phyloP scores from a whole-genome alignment of 106 monocot species.

The Allium sativum region DNA sequence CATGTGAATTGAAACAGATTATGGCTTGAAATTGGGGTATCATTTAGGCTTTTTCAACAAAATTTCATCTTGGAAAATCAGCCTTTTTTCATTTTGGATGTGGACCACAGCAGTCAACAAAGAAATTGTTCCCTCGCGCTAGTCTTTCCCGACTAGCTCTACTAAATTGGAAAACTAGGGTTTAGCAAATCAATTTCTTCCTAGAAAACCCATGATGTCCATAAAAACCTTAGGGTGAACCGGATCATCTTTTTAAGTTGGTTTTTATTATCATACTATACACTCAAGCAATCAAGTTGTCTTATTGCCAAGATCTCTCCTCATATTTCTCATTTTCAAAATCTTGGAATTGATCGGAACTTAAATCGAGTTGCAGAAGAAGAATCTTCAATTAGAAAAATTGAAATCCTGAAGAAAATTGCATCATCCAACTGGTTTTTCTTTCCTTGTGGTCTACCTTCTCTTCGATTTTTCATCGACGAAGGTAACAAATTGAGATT shows the following conservation, averaged over 20 bases:
- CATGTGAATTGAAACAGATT: too few relatives aligned
- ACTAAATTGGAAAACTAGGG: too few relatives aligned
- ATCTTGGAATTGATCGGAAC: neutral
- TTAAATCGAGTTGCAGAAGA: constrained; percentile 1
- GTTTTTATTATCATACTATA: constrained; percentile 12
- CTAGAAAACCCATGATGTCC: too few relatives aligned
- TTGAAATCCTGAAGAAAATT: constrained; percentile 15
- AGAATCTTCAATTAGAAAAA: constrained; percentile 3
- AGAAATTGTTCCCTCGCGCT: too few relatives aligned
- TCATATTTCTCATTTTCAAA: constrained; percentile 3
- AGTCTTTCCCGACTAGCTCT: too few relatives aligned
- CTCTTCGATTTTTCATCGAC: constrained; percentile 51
- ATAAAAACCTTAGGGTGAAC: constrained; percentile 43
- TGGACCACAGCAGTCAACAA: too few relatives aligned
- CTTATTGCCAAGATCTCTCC: constrained; percentile 8
- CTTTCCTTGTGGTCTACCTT: constrained; percentile 60
- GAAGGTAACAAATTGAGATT: too few relatives aligned
- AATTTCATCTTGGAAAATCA: too few relatives aligned
- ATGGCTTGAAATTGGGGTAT: too few relatives aligned
- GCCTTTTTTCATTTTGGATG: too few relatives aligned
- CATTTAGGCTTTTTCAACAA: too few relatives aligned
- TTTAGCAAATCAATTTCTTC: too few relatives aligned
- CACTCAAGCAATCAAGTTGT: neutral
- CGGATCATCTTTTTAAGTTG: constrained; percentile 38
- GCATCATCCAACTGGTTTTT: constrained; percentile 18